These are phyloP conservation scores for Syzygium aromaticum DNA, from an alignment of 345 rosid species.

Conservation along the genomic window DNA sequence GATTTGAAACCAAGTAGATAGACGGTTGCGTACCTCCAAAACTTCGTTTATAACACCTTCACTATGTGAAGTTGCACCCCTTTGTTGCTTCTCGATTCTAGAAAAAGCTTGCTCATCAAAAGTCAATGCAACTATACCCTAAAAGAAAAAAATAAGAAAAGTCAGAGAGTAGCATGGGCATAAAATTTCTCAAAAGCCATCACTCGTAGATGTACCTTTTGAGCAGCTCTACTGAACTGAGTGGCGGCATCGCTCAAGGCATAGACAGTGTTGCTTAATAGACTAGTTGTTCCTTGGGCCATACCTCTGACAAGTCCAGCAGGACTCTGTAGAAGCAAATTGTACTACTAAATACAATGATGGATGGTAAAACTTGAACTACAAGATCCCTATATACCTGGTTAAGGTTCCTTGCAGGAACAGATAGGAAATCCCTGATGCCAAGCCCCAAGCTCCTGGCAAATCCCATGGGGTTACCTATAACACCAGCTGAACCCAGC, in stretches of 20 bases:
- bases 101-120: conserved; percentile 84
- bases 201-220: conserved; percentile 49
- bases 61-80: conserved; percentile 67
- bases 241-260: conserved; percentile 96
- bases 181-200: background rate
- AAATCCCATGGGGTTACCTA: conserved; percentile 96
- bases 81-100: conserved; percentile 65
- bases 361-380: background rate
- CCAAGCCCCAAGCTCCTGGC: conserved; percentile 89
- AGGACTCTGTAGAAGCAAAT: conserved; percentile 56
- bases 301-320: conserved; percentile 77
- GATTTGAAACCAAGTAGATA: background rate
- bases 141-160: conserved; percentile 10
- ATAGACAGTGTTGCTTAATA: conserved; percentile 80
- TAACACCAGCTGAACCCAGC: conserved; percentile 95
- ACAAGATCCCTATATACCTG: conserved; percentile 33
- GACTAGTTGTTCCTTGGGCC: conserved; percentile 94
- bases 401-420: conserved; percentile 66
- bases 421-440: conserved; percentile 81
- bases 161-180: background rate
- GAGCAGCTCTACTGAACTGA: conserved; percentile 97
- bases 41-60: conserved; percentile 92
- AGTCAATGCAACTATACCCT: conserved; percentile 95
- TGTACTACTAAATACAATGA: background rate
- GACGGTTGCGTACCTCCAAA: conserved; percentile 56